Percentiles rank a stretch among this genome's conserved stretches.
These are phyloP conservation scores for Mycocentrospora acerina DNA, from an alignment of 2,329 filamentous ascomycete genomes.

Conservation along the genomic window DNA sequence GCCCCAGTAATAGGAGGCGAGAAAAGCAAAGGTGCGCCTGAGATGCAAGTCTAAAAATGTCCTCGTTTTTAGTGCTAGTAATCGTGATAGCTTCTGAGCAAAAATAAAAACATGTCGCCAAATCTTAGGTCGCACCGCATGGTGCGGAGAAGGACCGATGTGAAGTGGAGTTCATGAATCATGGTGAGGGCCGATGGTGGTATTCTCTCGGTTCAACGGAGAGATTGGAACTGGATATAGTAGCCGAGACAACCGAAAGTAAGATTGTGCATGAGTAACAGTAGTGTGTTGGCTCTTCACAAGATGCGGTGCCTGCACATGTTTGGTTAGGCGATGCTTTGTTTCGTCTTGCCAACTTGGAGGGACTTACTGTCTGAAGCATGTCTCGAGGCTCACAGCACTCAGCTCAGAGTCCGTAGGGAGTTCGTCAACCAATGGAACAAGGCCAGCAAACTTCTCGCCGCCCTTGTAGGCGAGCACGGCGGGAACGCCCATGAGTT, in stretches of 20 bases:
- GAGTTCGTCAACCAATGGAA: slow-evolving; percentile 83
- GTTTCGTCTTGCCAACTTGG: slow-evolving; percentile 8
- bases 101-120: no score
- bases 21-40: no score
- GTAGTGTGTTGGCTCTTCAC: slow-evolving; percentile 5
- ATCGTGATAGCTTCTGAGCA: no score
- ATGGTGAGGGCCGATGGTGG: no score
- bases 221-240: not conserved
- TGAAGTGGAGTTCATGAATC: no score
- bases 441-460: slow-evolving; percentile 86
- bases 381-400: slow-evolving; percentile 57
- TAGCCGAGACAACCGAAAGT: not conserved
- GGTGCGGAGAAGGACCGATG: no score
- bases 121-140: no score
- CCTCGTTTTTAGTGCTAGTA: no score
- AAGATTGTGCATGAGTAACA: not conserved
- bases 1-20: no score
- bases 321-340: slow-evolving; percentile 26
- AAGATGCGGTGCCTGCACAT: slow-evolving; percentile 31
- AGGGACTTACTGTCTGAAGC: slow-evolving; percentile 52
- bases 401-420: slow-evolving; percentile 59
- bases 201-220: no score
- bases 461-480: slow-evolving; percentile 86
- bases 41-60: no score
- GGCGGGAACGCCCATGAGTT: slow-evolving; percentile 82